Base-by-base conservation (phyloP, 805 yeast species). In the Peterozyma toletana region DNA sequence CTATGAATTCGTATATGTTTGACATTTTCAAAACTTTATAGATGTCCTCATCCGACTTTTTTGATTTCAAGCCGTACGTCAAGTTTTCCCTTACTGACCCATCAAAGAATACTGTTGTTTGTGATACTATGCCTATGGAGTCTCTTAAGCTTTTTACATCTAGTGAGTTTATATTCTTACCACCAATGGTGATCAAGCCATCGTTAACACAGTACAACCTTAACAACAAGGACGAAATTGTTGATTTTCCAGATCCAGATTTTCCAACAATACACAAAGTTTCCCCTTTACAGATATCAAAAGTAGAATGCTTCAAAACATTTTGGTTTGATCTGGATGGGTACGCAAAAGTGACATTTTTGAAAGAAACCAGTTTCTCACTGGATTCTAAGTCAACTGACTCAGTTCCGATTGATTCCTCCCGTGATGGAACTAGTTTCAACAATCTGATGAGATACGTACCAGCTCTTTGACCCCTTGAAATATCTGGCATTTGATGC, bases 161-260 rank as follows among this genome's bases (percentile, higher is more conserved):
- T 38, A 83, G 58, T 0, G 57, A 54, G 11, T 62, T 59, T 1
- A 86, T 63, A 47, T 79, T 78, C 2, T 53, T 50, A 0, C 74
- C 78, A 35, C 70, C 75, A 9, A 83, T 48, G 9, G 56, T 53
- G 2, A 83, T 62, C 0, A 62, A 42, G 0, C 77, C 72, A 0
- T 61, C 50, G 2, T 61, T 50, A 2, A 70, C 63, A 1, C 57
- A 58, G 47, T 78, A 78, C 1, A 90, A 59, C 40, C 83, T 66
- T 1, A 80, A 60, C 0, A 90, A 49, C 11, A 90, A 52, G 1
- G 71, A 66, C 0, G 78, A 62, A 1, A 91, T 48, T 0, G 98
- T 88, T 0, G 96, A 84, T 60, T 93, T 93, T 0, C 99, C 99
- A 11, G 83, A 74, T 0, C 99, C 99, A 2, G 97, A 86, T 33